Conservation (phyloP, 2,329 filamentous ascomycete genomes). For the Sporothrix brunneoviolacea region DNA sequence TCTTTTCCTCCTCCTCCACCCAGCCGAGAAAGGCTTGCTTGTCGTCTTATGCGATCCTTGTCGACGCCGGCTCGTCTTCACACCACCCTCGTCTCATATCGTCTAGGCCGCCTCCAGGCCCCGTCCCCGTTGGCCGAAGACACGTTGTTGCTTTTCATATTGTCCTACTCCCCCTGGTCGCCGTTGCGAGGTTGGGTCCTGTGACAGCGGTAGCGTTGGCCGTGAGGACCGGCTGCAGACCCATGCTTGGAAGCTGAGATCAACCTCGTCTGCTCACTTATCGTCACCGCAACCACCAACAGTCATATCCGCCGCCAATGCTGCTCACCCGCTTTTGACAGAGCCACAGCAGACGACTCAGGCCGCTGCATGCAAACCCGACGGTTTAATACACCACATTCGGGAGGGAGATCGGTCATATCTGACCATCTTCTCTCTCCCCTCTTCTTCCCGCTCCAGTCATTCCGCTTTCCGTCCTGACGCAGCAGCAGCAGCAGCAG, state of each 20-base stretch:
- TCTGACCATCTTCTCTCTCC: conserved; percentile 10
- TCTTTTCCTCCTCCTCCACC: neutral
- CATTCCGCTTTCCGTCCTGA: conserved; percentile 2
- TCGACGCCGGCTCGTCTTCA: neutral
- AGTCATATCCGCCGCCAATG: neutral
- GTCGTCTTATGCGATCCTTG: neutral
- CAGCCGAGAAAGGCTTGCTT: neutral
- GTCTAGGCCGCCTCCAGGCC: neutral
- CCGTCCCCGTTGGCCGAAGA: neutral
- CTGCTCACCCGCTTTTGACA: neutral
- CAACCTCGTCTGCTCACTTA: neutral
- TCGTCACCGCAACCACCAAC: neutral
- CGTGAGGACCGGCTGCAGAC: too few species aligned
- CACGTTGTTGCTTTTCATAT: too few species aligned
- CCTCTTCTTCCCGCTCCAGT: neutral
- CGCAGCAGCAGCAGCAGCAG: conserved; percentile 5
- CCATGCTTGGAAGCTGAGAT: too few species aligned
- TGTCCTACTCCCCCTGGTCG: too few species aligned
- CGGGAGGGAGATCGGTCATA: conserved; percentile 12
- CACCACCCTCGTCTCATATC: neutral
- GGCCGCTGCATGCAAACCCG: neutral
- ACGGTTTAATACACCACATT: conserved; percentile 3
- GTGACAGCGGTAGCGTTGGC: too few species aligned
- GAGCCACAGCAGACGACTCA: neutral
- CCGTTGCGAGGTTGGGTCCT: too few species aligned